Percentiles rank a stretch among this genome's conserved stretches.
Conservation (phyloP, 169 alveolate genomes). For the Toxoplasma gondii region DNA sequence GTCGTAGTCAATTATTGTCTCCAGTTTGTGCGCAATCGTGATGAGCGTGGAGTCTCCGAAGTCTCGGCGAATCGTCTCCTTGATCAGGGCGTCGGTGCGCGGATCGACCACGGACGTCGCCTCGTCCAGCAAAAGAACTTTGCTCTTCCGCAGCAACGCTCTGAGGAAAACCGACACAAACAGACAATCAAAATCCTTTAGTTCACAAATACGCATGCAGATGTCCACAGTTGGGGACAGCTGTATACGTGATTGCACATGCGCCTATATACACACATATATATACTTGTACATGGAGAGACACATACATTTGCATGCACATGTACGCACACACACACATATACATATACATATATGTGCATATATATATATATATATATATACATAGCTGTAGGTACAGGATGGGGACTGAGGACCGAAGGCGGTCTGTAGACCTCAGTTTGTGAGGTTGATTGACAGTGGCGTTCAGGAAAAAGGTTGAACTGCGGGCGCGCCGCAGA, state of each 20-base stretch:
- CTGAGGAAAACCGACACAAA: constrained; percentile 4
- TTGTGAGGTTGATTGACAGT: too few species aligned
- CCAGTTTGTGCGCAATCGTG: constrained; percentile 89
- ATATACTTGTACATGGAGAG: too few species aligned
- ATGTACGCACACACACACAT: not conserved
- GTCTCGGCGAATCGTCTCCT: constrained; percentile 74
- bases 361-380: not conserved
- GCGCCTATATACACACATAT: too few species aligned
- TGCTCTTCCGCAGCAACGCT: constrained; percentile 81
- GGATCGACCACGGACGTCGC: constrained; percentile 86
- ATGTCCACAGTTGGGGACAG: too few species aligned
- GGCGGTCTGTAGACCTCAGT: too few species aligned
- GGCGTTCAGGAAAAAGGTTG: too few species aligned
- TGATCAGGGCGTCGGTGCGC: constrained; percentile 78
- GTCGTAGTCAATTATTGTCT: constrained; percentile 86
- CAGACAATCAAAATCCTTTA: too few species aligned
- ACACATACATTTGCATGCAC: not conserved
- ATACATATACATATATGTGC: not conserved
- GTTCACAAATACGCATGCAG: not conserved
- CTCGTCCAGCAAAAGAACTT: constrained; percentile 86
- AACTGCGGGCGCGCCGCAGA: not conserved
- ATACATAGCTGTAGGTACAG: not conserved
- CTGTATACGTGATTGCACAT: not conserved
- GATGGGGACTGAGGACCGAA: too few species aligned
- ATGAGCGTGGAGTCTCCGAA: constrained; percentile 83